Base-by-base conservation (phyloP, 2,329 filamentous ascomycete species). In the Thermothelomyces thermophilus region DNA sequence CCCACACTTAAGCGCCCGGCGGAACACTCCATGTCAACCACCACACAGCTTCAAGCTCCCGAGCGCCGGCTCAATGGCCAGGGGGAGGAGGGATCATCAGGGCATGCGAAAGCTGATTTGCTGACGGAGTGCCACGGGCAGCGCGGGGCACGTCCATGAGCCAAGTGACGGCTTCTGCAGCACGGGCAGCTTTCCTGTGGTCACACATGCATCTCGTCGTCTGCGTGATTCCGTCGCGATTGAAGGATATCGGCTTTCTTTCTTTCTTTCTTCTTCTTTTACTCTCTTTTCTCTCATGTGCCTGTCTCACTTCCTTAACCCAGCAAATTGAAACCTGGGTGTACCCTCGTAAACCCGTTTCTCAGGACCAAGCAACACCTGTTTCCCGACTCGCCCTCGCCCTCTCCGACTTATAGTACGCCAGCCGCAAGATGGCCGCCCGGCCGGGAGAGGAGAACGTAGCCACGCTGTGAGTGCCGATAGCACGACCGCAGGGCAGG, bases 401-500 rank as follows among this genome's bases (percentile, higher is more conserved):
- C n/a, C 33, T 34, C 31, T 24, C 35, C 17, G 20, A 16, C 19
- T 28, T 14, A 2, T 46, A 13, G 33, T 47, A 48, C 42, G 34
- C 42, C 26, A 14, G 30, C 30, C 24, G 46, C 51, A 61, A 56
- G 36, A 74, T 74, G 71, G 70, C 71, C 48, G 68, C 68, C 50
- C 65, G 68, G 55, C 70, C 70, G 28, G 70, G 71, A 51, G 71
- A 73, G 57, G 71, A 74, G 58, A 71, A 71, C 50, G 70, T 73
- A 50, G 71, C 70, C 47, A 73, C 70, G 20, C 69, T 74, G 71
- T 74, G 51, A 62, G 58, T 61, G 10, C 9, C 33, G 24, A 26
- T 26, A 9, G 9, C 33, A 35, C 16, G 2, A n/a, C 6, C 33
- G 3, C 33, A 35, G 13, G 16, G 7, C 7, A 11, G 33, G 7